Evolutionary conservation across 192 early-diverging fungal species (phyloP).

Genomic region (Rhizoclosmatium sp.): DNA sequence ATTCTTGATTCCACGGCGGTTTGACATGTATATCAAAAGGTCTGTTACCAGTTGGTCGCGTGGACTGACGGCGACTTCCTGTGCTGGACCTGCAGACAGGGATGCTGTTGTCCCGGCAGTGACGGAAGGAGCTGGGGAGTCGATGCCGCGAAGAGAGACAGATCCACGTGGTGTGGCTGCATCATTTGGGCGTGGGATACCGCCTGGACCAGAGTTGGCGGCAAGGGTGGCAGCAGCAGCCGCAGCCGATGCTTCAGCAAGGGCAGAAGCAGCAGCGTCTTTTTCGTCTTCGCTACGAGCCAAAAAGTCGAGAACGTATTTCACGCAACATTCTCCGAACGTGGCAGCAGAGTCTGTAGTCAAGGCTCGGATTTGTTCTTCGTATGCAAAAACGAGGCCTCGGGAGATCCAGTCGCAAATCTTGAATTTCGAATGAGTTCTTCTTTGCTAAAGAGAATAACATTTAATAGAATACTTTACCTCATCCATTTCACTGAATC

Average conservation of each 20-base stretch:
- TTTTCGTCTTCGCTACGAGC: neutral
- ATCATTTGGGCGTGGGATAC: too few species aligned
- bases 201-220: neutral
- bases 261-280: neutral
- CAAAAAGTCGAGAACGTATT: conserved; percentile 31
- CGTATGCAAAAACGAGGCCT: conserved; percentile 31
- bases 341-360: conserved; percentile 6
- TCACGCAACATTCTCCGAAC: conserved; percentile 31
- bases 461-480: neutral
- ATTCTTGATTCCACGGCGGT: conserved; percentile 15
- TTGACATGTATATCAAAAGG: conserved; percentile 30
- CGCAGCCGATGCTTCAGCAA: neutral
- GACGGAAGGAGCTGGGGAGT: neutral
- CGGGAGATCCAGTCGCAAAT: conserved; percentile 36
- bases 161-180: neutral
- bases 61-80: neutral
- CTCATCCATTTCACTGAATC: conserved; percentile 36
- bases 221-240: neutral
- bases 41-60: conserved; percentile 20
- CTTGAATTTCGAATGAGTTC: neutral
- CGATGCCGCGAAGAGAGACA: neutral
- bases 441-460: neutral
- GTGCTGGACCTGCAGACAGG: neutral
- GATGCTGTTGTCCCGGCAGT: neutral
- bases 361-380: conserved; percentile 29